Evolutionary conservation across 2,329 filamentous ascomycete genomes (phyloP), one percentile per base, ranked within the genome.

Genomic region (Sarocladium oryzae): DNA sequence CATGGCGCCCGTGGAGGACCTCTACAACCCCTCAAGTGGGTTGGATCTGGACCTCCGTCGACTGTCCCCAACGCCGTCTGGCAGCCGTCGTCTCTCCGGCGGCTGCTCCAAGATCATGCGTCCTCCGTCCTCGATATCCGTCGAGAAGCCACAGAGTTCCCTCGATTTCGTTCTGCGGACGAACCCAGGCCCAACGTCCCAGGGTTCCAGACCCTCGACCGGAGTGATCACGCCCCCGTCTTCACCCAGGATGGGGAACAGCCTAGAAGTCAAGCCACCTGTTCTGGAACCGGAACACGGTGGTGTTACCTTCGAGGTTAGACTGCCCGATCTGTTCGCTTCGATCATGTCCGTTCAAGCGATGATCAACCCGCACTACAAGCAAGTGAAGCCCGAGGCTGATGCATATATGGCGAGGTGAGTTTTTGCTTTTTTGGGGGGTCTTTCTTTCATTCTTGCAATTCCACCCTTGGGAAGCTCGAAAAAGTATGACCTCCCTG

Each of bases 261-360:
- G 40, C 23, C 23, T 26, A 26, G 40, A 43, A 43, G 40, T 28
- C 40, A 43, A 43, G 36, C 36, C 40, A 43, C 21, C 9, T 13
- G 21, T 28, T 26, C 40, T 8, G 26, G 28, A 48, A 9, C 4
- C 43, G 28, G 28, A 48, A 11, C 16, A 23, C 13, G 26, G 16
- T n/a, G n/a, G n/a, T 6, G n/a, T 26, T 23, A 23, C 8, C 16
- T 33, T 33, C 28, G 43, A 48, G 43, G 8, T 48, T 33, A 32
- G 26, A 18, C 16, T 48, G 3, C 43, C 43, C 3, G 43, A 48
- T 21, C 16, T 48, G 43, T 48, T 48, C 16, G 24, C 43, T 13
- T 48, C 43, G 16, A 48, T 48, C n/a, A 48, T 48, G 43, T 48
- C 43, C 11, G 26, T 48, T 7, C 13, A 48, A n/a, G 26, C 43